Conservation (phyloP, 441 rosid species). For the Croton laevigatus region DNA sequence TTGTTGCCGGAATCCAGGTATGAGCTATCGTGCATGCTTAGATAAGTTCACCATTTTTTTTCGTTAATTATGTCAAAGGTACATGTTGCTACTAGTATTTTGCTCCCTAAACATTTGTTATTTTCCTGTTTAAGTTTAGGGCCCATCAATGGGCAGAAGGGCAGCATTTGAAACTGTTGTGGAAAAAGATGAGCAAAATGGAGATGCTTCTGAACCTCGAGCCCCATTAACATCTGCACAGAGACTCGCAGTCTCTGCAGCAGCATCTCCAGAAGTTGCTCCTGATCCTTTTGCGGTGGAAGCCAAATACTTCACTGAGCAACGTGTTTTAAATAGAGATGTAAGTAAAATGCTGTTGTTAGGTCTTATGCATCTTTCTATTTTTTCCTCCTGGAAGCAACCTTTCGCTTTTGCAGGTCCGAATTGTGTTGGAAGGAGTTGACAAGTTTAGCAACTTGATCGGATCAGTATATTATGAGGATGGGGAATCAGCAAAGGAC, state of each 20-base stretch:
- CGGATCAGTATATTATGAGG: constrained; percentile 89
- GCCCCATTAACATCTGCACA: constrained; percentile 87
- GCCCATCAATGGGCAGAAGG: constrained; percentile 90
- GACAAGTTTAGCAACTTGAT: constrained; percentile 92
- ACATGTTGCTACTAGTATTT: neutral
- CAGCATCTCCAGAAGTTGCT: constrained; percentile 59
- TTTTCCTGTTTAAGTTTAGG: constrained; percentile 38
- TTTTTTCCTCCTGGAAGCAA: constrained; percentile 22
- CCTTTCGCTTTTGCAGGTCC: constrained; percentile 58
- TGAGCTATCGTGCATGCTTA: neutral
- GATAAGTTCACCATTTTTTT: neutral
- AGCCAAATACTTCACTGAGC: constrained; percentile 89
- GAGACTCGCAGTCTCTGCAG: constrained; percentile 72
- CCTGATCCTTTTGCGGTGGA: constrained; percentile 82
- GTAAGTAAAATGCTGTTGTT: constrained; percentile 43
- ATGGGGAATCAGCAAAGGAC: constrained; percentile 80
- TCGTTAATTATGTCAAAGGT: neutral
- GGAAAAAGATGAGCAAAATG: constrained; percentile 60
- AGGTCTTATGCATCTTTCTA: constrained; percentile 11
- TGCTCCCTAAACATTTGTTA: constrained; percentile 4
- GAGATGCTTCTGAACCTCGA: constrained; percentile 58
- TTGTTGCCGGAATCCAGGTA: constrained; percentile 98
- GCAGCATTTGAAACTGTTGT: constrained; percentile 44
- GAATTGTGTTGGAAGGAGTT: constrained; percentile 94
- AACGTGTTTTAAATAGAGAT: constrained; percentile 79